These are phyloP conservation scores for Ascoidea tarda DNA, from an alignment of 805 yeast genomes.

Conservation along the genomic window DNA sequence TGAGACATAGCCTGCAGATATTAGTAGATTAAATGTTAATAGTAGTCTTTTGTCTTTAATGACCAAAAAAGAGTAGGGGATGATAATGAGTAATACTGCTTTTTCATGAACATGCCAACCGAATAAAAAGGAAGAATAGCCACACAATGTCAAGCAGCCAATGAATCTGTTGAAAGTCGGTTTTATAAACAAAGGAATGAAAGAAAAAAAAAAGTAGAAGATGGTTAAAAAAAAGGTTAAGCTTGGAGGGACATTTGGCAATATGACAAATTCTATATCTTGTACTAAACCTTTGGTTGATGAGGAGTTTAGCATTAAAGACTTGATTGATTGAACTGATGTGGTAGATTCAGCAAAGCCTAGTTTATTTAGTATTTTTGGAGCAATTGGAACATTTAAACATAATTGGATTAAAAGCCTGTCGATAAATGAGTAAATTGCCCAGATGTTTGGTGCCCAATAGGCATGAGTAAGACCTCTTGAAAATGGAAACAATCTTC, in stretches of 20 bases:
- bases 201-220: conserved; percentile 71
- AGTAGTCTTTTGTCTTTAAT: conserved; percentile 58
- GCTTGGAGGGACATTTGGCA: conserved; percentile 71
- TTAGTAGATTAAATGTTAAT: conserved; percentile 55
- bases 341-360: conserved; percentile 4
- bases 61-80: conserved; percentile 75
- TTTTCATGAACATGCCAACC: conserved; percentile 99
- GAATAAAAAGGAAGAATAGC: conserved; percentile 78
- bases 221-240: conserved; percentile 67
- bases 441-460: conserved; percentile 99
- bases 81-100: conserved; percentile 78
- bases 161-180: conserved; percentile 71
- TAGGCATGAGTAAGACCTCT: conserved; percentile 95
- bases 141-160: conserved; percentile 80
- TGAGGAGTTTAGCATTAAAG: neutral
- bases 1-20: conserved; percentile 74
- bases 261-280: conserved; percentile 66
- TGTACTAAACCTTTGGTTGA: conserved; percentile 70
- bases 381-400: conserved; percentile 27
- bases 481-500: conserved; percentile 80
- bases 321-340: neutral
- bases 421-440: conserved; percentile 76
- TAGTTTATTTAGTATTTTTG: conserved; percentile 23
- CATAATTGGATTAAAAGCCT: conserved; percentile 34
- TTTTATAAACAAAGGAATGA: conserved; percentile 48